These are phyloP conservation scores for Coleophoma eucalyptorum DNA, from an alignment of 2,329 filamentous ascomycete species.

Conservation along the genomic window DNA sequence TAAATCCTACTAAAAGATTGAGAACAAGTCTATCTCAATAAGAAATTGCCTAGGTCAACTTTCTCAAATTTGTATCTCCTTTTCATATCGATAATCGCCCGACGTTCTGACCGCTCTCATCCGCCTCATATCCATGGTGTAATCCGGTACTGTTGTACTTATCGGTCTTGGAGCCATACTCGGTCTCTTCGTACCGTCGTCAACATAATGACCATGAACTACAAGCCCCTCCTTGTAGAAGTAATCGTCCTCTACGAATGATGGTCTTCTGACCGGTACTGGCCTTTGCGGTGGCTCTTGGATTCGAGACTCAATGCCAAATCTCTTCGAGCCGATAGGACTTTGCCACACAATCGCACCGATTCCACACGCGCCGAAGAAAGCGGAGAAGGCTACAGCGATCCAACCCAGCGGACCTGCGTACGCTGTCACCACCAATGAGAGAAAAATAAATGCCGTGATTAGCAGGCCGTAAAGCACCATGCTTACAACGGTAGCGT, in stretches of 20 bases:
- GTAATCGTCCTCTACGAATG: background rate
- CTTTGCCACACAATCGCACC: slow-evolving; percentile 8
- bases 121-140: slow-evolving; percentile 6
- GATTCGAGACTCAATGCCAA: background rate
- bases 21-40: too few species aligned
- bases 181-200: background rate
- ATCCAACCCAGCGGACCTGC: slow-evolving; percentile 7
- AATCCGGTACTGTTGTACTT: slow-evolving; percentile 2
- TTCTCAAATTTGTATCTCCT: too few species aligned
- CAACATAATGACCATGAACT: background rate
- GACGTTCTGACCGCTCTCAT: slow-evolving; percentile 1
- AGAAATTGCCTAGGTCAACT: too few species aligned
- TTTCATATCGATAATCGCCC: too few species aligned
- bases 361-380: slow-evolving; percentile 2
- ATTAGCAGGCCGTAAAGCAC: slow-evolving; percentile 6
- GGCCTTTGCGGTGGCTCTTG: background rate
- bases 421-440: slow-evolving; percentile 8
- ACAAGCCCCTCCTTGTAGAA: slow-evolving; percentile 1
- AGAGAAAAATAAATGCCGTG: slow-evolving; percentile 10
- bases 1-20: too few species aligned
- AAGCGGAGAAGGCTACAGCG: slow-evolving; percentile 3
- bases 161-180: background rate
- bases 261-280: background rate
- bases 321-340: slow-evolving; percentile 4
- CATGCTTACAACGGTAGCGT: slow-evolving; percentile 7